These are phyloP conservation scores for Citrus medica DNA, from an alignment of 345 rosid genomes.

Conservation along the genomic window DNA sequence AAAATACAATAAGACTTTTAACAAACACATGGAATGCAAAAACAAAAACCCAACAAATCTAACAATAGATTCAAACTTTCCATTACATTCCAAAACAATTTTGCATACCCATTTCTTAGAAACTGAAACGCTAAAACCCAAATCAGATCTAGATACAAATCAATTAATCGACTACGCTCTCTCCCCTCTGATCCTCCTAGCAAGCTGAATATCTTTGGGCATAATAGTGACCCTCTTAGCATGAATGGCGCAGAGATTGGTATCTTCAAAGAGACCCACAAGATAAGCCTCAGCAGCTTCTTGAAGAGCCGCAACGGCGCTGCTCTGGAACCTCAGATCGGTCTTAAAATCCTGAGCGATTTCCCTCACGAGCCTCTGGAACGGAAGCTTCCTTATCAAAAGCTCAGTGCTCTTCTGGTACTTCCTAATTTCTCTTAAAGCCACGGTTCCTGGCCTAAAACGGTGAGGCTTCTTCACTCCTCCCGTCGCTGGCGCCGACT, in stretches of 20 bases:
- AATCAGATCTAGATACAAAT: background rate
- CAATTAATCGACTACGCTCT: constrained; percentile 25
- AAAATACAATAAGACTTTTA: too few relatives aligned
- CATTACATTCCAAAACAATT: too few relatives aligned
- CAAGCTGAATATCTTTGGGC: constrained; percentile 63
- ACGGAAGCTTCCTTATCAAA: constrained; percentile 51
- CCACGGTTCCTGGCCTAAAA: constrained; percentile 60
- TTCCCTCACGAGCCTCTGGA: constrained; percentile 52
- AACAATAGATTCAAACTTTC: too few relatives aligned
- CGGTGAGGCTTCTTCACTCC: constrained; percentile 72
- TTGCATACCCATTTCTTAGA: too few relatives aligned
- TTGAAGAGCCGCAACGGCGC: constrained; percentile 53
- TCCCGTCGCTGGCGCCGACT: constrained; percentile 61
- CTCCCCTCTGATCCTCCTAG: constrained; percentile 53
- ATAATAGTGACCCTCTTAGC: constrained; percentile 64
- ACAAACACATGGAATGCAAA: too few relatives aligned
- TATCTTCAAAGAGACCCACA: constrained; percentile 47
- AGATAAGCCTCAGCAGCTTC: constrained; percentile 58
- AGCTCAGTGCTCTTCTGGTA: constrained; percentile 60
- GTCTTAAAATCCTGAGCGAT: constrained; percentile 63
- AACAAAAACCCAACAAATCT: too few relatives aligned
- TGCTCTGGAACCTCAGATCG: constrained; percentile 52
- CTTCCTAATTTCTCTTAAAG: constrained; percentile 51
- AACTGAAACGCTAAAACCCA: background rate
- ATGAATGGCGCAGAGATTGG: constrained; percentile 54